Base-by-base conservation (phyloP, 2,329 filamentous ascomycete genomes). In the Geoglossum cookeanum region DNA sequence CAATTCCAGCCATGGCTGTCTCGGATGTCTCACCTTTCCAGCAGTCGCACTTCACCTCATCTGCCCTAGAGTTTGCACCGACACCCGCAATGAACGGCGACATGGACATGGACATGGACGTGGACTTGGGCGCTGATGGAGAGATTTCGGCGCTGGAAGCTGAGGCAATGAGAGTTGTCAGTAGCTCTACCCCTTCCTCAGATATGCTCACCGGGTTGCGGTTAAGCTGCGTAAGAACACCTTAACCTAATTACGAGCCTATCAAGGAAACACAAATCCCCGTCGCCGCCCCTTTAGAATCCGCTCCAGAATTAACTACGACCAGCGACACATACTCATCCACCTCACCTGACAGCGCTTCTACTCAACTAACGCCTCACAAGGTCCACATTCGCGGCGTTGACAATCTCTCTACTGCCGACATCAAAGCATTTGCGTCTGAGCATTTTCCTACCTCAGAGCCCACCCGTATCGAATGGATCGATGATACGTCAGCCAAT, bases 401-500 rank as follows among this genome's bases (percentile, higher is more conserved):
- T 3, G 85, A 94, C 65, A 80, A 84, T 48, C 74, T 97, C 66
- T 87, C 84, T 35, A 89, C 89, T 32, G 77, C 81, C 57, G 81
- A 95, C 61, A 84, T 97, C 63, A 83, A 85, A 63, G 74, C 78
- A 59, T 96, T 89, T 64, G 79, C 87, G 7, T 70, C 74, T 53
- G 77, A 86, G 61, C 79, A 92, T 68, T 88, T 78, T 64, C 71
- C 75, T 39, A 67, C 69, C 13, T 74, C 76, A 57, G 65, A 72
- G 56, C 74, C 82, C 58, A 73, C 78, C 58, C 77, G 79, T 60
- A 75, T 96, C 61, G 89, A 97, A 71, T 98, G 92, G 92, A 88
- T 98, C 62, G 87, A 97, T 68, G 92, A 98, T 69, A 83, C 80
- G 5, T 91, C 88, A 0, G 87, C 88, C 60, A 97, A 97, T 67